These are phyloP conservation scores for Massariosphaeria phaeospora DNA, from an alignment of 495 filamentous ascomycete species.

Conservation along the genomic window DNA sequence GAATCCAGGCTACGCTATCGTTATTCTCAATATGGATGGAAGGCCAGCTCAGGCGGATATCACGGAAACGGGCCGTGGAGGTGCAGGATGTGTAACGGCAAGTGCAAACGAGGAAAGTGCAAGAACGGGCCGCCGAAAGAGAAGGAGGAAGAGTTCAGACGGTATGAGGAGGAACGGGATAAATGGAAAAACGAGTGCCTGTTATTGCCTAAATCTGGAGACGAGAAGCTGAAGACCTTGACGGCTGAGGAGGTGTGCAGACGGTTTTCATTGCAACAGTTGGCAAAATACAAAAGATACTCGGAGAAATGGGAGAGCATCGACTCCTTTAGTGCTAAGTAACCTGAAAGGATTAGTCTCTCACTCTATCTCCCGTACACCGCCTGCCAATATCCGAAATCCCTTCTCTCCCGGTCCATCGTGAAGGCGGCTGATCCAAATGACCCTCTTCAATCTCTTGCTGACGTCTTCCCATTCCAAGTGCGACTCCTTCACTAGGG, in stretches of 20 bases:
- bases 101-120: neutral
- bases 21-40: neutral
- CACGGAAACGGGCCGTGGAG: neutral
- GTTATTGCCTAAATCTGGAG: neutral
- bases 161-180: neutral
- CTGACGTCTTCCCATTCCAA: neutral
- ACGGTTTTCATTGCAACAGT: neutral
- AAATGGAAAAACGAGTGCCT: neutral
- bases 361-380: neutral
- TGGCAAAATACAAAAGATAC: neutral
- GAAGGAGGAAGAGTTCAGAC: neutral
- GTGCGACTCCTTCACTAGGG: neutral
- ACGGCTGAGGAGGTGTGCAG: neutral
- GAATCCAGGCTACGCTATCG: neutral
- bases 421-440: slow-evolving; percentile 11
- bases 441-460: neutral
- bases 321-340: neutral
- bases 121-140: neutral
- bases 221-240: neutral
- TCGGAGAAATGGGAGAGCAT: neutral
- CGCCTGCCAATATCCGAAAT: neutral
- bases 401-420: neutral
- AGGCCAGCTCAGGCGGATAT: neutral
- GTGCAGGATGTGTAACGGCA: neutral
- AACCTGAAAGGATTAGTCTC: neutral